Percentiles rank a stretch among this genome's conserved stretches.
Evolutionary conservation across 371 early-diverging fungal genomes (phyloP).

Genomic region (Quaeritorhiza haematococci): DNA sequence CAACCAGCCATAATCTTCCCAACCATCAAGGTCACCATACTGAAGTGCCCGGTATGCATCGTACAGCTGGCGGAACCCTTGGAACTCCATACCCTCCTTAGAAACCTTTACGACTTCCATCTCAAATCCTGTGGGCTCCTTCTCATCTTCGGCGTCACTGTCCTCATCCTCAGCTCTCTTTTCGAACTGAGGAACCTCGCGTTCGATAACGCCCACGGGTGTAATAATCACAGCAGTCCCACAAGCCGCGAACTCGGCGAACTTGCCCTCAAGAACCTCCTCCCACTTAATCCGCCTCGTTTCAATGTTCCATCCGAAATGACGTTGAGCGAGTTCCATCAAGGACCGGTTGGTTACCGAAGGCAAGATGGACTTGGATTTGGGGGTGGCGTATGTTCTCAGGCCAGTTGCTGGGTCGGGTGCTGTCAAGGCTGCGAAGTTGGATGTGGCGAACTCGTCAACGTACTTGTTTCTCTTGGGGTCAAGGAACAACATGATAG

Average conservation of each 20-base stretch:
- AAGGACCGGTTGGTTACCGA: slow-evolving; percentile 71
- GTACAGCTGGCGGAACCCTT: slow-evolving; percentile 52
- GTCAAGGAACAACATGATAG: slow-evolving; percentile 71
- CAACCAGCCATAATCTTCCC: slow-evolving; percentile 64
- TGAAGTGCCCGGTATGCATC: slow-evolving; percentile 65
- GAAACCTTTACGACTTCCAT: slow-evolving; percentile 42
- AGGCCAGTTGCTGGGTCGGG: slow-evolving; percentile 46
- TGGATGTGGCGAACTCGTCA: slow-evolving; percentile 79
- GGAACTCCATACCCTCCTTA: slow-evolving; percentile 13
- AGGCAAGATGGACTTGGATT: slow-evolving; percentile 56
- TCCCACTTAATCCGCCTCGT: slow-evolving; percentile 50
- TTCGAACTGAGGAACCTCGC: slow-evolving; percentile 28
- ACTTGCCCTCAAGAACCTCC: slow-evolving; percentile 55
- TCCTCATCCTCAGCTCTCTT: not conserved
- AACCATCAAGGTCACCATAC: slow-evolving; percentile 52
- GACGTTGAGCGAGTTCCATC: slow-evolving; percentile 53
- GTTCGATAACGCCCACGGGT: slow-evolving; percentile 65
- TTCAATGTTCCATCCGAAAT: slow-evolving; percentile 66
- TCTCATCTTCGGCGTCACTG: slow-evolving; percentile 18
- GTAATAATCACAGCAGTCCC: slow-evolving; percentile 80
- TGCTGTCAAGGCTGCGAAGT: slow-evolving; percentile 68
- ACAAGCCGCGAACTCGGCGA: slow-evolving; percentile 69
- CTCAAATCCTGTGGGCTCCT: slow-evolving; percentile 20
- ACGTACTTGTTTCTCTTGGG: slow-evolving; percentile 57
- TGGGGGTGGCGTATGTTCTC: slow-evolving; percentile 66